Evolutionary conservation across 805 yeast species (phyloP), one percentile per base, ranked within the genome.

Genomic region (Saturnispora quitensis): DNA sequence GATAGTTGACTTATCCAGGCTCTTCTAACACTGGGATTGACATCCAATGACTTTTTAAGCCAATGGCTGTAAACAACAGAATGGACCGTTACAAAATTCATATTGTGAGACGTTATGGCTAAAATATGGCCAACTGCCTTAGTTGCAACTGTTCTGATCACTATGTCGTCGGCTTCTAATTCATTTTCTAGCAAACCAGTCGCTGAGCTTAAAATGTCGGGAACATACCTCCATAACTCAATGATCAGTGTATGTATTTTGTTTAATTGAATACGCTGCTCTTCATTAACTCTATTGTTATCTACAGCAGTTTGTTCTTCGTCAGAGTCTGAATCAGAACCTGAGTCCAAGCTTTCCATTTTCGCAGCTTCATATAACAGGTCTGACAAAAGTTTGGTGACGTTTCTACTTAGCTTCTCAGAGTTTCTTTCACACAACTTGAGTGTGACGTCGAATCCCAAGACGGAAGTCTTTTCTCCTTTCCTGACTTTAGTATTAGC

Each of bases 151-250:
- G 74, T 62, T 56, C 97, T 74, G 18, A 86, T 72, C 15, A 71
- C 65, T 31, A 78, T 80, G 56, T 81, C 77, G 42, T 84, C 86
- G 0, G 95, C 88, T 53, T 80, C 80, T 42, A 89, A 68, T 57
- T 89, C 95, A 59, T 86, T 89, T 57, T 86, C 87, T 4, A 89
- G 70, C 48, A 87, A 75, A 0, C 95, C 93, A 73, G 86, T 78
- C 0, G 86, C 84, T 1, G 93, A 79, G 3, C 78, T 74, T 10
- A 87, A 70, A 20, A 86, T 68, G 45, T 85, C 93, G 0, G 97
- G 97, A 0, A 81, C 82, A 48, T 78, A 74, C 58, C 73, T 78
- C 96, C 97, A 90, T 2, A 89, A 69, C 54, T 82, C 83, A 2
- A 82, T 68, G 0, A 83, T 69, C 34, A 88, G 67, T 12, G 66